Percentiles rank a stretch among this genome's conserved stretches.
These are phyloP conservation scores for Acanthamoeba castellanii DNA, from an alignment of 208 protist species.

Conservation along the genomic window DNA sequence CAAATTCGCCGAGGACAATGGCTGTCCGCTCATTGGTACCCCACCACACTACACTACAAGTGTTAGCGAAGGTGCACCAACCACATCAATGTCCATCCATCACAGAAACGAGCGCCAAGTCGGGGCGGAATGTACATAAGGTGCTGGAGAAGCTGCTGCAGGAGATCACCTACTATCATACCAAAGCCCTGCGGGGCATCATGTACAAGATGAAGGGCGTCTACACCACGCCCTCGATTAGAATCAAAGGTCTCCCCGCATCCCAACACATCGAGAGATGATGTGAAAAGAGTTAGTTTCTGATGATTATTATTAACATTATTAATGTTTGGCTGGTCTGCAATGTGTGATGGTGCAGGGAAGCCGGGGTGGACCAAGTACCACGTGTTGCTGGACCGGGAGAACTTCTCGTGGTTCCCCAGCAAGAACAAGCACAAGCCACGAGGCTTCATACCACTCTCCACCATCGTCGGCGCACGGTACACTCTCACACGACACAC, in stretches of 20 bases:
- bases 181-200: conserved; percentile 4
- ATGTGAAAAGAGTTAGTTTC: no score
- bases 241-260: neutral
- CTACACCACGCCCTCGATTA: neutral
- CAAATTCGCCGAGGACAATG: conserved; percentile 46
- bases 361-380: conserved; percentile 25
- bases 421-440: conserved; percentile 52
- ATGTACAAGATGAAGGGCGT: conserved; percentile 36
- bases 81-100: no score
- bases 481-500: neutral
- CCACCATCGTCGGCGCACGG: neutral
- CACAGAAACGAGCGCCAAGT: conserved; percentile 30
- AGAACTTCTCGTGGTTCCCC: conserved; percentile 58
- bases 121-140: conserved; percentile 47
- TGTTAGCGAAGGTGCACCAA: neutral
- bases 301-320: no score
- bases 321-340: no score
- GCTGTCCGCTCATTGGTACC: conserved; percentile 33
- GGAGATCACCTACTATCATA: conserved; percentile 65
- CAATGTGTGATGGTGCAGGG: neutral
- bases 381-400: conserved; percentile 7
- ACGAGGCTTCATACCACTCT: conserved; percentile 20
- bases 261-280: neutral
- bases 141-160: conserved; percentile 45
- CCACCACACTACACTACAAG: neutral